Evolutionary conservation across 2,329 filamentous ascomycete species (phyloP), one percentile per base, ranked within the genome.

Genomic region (Trichoderma sp.): DNA sequence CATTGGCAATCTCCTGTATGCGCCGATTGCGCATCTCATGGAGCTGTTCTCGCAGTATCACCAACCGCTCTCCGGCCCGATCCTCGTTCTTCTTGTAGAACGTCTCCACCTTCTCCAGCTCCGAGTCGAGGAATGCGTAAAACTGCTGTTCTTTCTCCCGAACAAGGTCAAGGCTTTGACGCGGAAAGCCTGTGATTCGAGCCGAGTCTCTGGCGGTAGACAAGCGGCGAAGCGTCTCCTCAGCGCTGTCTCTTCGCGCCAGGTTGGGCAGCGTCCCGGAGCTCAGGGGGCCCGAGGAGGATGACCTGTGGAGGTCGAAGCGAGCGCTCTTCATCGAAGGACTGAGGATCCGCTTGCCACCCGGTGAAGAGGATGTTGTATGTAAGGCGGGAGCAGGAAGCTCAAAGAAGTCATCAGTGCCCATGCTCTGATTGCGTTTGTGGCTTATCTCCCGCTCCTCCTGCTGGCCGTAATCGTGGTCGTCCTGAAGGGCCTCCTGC

Each of bases 81-180:
- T 91, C 85, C 74, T 99, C 95, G 74, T 97, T 97, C 69, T 86
- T 80, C 70, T 86, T 88, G 80, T 98, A 98, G 73, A 99, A 99
- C 0, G 81, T 78, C 74, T 99, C 93, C 12, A 99, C 92, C 78
- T 98, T 99, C n/a, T 88, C 83, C 15, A 99, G 81, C 77, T 99
- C 90, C 10, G 80, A 80, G 71, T 97, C 92, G 61, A 99, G 80
- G 72, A 95, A 99, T 0, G 82, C 78, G 75, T 93, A 94, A 74
- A 99, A 98, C 15, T 97, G 91, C n/a, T 84, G 85, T 75, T 96
- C 89, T 19, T 88, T 85, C 64, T 88, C 82, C 51, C 91, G 89
- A 3, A 96, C 82, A 45, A 91, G 84, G 48, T 87, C 83, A 28
- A 84, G 73, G 26, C 79, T 76, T 57, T 81, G 75, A 72, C 65